Percentiles rank a stretch among this genome's conserved stretches.
These are phyloP conservation scores for Tricholoma saponaceum DNA, from an alignment of 768 basidiomycete genomes.

Conservation along the genomic window DNA sequence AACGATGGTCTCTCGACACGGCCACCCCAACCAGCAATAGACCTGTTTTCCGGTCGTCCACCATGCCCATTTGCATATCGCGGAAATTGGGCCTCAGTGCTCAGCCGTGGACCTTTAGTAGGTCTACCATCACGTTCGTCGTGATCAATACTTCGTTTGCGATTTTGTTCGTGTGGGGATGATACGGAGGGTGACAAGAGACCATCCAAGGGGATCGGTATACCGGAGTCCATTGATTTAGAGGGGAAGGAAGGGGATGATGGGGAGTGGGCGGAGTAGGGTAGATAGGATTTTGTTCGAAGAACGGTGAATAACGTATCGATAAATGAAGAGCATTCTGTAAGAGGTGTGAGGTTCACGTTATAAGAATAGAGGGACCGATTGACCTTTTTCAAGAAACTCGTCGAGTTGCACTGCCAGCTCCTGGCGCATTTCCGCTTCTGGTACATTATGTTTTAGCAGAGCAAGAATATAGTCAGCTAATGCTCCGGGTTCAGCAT, in stretches of 20 bases:
- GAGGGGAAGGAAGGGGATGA: conserved; percentile 38
- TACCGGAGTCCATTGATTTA: conserved; percentile 56
- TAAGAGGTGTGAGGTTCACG: conserved; percentile 7
- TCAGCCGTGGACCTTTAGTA: conserved; percentile 69
- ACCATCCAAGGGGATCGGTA: conserved; percentile 75
- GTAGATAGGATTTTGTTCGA: conserved; percentile 81
- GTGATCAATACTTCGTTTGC: conserved; percentile 62
- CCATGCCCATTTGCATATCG: conserved; percentile 47
- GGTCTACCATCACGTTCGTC: conserved; percentile 62
- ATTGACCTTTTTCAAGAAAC: conserved; percentile 86
- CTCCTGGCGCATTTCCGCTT: conserved; percentile 78
- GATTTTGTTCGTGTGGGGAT: conserved; percentile 46
- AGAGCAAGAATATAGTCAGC: conserved; percentile 94
- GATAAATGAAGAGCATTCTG: conserved; percentile 74
- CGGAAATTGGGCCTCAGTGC: conserved; percentile 61
- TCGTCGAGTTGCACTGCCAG: conserved; percentile 77
- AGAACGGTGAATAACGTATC: conserved; percentile 83
- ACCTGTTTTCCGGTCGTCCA: conserved; percentile 24
- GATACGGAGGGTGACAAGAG: conserved; percentile 43
- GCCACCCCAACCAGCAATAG: conserved; percentile 40
- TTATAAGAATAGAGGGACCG: conserved; percentile 6
- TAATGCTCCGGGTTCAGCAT: conserved; percentile 91
- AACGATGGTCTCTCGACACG: conserved; percentile 28
- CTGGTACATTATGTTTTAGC: conserved; percentile 83
- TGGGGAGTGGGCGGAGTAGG: conserved; percentile 47